Conservation (phyloP, 2,329 filamentous ascomycete genomes). For the Phoma sp. region DNA sequence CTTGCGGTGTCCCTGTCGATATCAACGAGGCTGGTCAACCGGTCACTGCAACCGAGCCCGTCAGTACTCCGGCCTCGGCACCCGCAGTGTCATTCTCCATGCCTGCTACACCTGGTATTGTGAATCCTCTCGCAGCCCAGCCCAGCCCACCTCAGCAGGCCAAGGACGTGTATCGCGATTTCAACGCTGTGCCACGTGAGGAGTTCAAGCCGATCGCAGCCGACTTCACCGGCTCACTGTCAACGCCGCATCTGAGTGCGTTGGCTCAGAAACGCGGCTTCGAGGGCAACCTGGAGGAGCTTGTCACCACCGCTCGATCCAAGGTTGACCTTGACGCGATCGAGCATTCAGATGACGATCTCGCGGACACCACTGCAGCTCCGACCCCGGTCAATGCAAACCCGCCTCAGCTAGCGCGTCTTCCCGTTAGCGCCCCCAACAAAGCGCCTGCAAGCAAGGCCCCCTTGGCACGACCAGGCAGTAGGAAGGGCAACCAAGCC, state of each 20-base stretch:
- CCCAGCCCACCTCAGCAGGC: constrained; percentile 34
- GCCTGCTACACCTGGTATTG: constrained; percentile 39
- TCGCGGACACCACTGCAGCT: constrained; percentile 34
- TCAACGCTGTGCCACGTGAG: constrained; percentile 27
- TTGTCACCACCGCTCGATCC: constrained; percentile 45
- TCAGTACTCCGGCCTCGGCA: constrained; percentile 33
- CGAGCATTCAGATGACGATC: constrained; percentile 47
- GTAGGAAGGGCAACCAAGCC: constrained; percentile 39
- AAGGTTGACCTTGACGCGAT: constrained; percentile 47
- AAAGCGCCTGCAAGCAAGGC: constrained; percentile 36
- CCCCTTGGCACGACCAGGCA: constrained; percentile 39
- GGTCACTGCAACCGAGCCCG: constrained; percentile 41
- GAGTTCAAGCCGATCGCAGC: constrained; percentile 19
- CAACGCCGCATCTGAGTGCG: constrained; percentile 52
- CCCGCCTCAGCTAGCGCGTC: constrained; percentile 41
- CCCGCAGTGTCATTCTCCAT: constrained; percentile 40
- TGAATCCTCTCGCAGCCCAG: constrained; percentile 45
- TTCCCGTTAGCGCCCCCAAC: constrained; percentile 36
- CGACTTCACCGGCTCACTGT: constrained; percentile 47
- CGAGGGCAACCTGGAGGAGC: constrained; percentile 47
- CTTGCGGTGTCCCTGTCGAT: constrained; percentile 84
- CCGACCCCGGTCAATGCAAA: constrained; percentile 38
- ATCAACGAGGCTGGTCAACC: constrained; percentile 60
- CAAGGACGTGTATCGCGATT: constrained; percentile 42
- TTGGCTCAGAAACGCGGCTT: constrained; percentile 51